Percentiles rank a stretch among this genome's conserved stretches.
These are phyloP conservation scores for Leucogyrophana mollusca DNA, from an alignment of 768 basidiomycete species.

Conservation along the genomic window DNA sequence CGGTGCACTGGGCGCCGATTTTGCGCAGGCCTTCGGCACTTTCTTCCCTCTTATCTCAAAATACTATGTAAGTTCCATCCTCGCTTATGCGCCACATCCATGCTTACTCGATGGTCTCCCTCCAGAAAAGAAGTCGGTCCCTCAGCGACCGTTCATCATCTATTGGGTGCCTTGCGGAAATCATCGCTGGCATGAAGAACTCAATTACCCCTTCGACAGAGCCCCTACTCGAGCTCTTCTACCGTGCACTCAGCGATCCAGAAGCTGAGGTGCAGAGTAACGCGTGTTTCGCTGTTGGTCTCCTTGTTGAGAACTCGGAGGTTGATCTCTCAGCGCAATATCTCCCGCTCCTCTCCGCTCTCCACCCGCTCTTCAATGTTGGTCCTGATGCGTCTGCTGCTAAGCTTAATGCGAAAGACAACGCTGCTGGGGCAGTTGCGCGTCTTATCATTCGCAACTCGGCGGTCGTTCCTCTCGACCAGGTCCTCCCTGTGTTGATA, in stretches of 20 bases:
- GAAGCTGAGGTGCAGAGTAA: slow-evolving; percentile 97
- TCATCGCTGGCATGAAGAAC: slow-evolving; percentile 87
- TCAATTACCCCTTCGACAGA: slow-evolving; percentile 85
- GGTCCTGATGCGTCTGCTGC: slow-evolving; percentile 60
- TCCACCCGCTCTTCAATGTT: slow-evolving; percentile 80
- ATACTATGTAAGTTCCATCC: slow-evolving; percentile 71
- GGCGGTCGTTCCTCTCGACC: slow-evolving; percentile 79
- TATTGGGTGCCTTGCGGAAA: slow-evolving; percentile 92
- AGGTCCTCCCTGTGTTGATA: slow-evolving; percentile 85
- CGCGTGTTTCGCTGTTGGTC: slow-evolving; percentile 90
- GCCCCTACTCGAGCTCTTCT: slow-evolving; percentile 80
- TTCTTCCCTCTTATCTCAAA: slow-evolving; percentile 90
- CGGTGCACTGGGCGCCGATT: slow-evolving; percentile 80
- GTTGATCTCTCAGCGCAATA: slow-evolving; percentile 83
- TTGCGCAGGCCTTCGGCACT: slow-evolving; percentile 74
- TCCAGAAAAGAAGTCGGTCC: slow-evolving; percentile 80
- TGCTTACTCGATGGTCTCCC: neutral
- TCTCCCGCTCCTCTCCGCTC: slow-evolving; percentile 68
- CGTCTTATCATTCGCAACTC: slow-evolving; percentile 83
- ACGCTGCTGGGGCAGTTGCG: slow-evolving; percentile 92
- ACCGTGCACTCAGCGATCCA: slow-evolving; percentile 74
- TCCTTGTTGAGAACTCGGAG: slow-evolving; percentile 84
- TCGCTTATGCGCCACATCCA: neutral
- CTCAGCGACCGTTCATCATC: slow-evolving; percentile 90
- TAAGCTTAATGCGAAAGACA: slow-evolving; percentile 86